Base-by-base conservation (phyloP, 768 basidiomycete species). In the Boletus speciosus region DNA sequence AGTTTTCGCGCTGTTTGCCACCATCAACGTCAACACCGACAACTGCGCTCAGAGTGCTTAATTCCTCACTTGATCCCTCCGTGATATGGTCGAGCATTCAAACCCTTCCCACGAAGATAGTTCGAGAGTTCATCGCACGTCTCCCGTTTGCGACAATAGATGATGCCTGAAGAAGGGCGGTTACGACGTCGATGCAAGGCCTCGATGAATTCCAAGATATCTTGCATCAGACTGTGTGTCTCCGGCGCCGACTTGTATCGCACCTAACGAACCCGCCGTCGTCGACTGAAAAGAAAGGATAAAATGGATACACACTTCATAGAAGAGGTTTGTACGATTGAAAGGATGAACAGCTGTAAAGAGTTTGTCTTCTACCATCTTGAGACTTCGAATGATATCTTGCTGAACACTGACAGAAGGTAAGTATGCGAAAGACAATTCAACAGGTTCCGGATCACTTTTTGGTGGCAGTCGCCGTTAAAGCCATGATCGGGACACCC, bases 391-490 rank as follows among this genome's bases (percentile, higher is more conserved):
- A 38, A 90, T 75, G 53, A 93, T 90, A 61, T 93, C 90, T 10
- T 72, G 69, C 57, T 87, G 85, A 14, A 93, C 90, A 27, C 89
- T 93, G 60, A 10, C 15, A 15, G 19, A 49, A 39, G 3, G 37
- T 67, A 27, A 54, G 61, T 25, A 40, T 49, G 1, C 6, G 6
- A 48, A 51, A 10, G 48, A 31, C 5, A 21, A 32, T 12, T 27
- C 19, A 10, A 31, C 1, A 40, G 9, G 5, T 32, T 34, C 1
- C 43, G 19, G 5, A 44, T 56, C 67, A 90, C 88, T 71, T 68
- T 40, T 82, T 69, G 6, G 91, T 93, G 3, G 91, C 90, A 14
- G 88, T 90, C 2, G 91, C 90, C 1, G 90, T 93, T 37, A 93
- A 70, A 4, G 91, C 91, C 88, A 92, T 93, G 60, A 94, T 85